Conservation (phyloP, 2,329 filamentous ascomycete genomes). For the Fusarium mangiferae region DNA sequence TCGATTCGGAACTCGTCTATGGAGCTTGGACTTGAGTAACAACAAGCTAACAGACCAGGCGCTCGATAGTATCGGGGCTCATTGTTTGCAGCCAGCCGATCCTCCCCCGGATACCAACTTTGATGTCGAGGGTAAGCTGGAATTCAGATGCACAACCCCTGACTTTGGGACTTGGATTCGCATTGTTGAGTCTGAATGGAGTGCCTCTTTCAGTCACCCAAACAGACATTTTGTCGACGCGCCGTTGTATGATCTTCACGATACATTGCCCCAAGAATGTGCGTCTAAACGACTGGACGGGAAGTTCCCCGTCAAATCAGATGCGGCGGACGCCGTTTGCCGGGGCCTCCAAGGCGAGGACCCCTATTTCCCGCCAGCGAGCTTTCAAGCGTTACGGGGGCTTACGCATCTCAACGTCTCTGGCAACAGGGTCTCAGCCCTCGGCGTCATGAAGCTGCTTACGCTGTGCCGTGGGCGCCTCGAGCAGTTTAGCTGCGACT, state of each 20-base stretch:
- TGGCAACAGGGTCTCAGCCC: constrained; percentile 58
- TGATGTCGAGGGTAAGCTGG: constrained; percentile 59
- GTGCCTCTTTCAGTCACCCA: constrained; percentile 56
- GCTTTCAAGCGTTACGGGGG: constrained; percentile 38
- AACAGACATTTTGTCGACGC: constrained; percentile 61
- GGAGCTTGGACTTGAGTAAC: constrained; percentile 65
- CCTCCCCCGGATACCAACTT: constrained; percentile 54
- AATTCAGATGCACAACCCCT: constrained; percentile 43
- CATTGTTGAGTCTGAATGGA: constrained; percentile 60
- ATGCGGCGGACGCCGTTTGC: constrained; percentile 44
- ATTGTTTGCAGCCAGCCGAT: constrained; percentile 47
- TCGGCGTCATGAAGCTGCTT: constrained; percentile 57
- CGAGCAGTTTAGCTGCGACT: constrained; percentile 64
- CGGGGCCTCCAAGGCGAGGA: constrained; percentile 42
- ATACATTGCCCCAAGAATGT: constrained; percentile 28
- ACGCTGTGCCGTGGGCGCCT: constrained; percentile 57
- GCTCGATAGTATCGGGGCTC: constrained; percentile 46
- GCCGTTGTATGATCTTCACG: constrained; percentile 49
- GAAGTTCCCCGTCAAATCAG: constrained; percentile 31
- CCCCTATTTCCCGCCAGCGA: constrained; percentile 24
- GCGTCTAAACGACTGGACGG: constrained; percentile 49
- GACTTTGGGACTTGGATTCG: constrained; percentile 56
- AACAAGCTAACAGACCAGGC: constrained; percentile 63
- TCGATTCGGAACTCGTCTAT: constrained; percentile 56
- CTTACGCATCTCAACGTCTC: constrained; percentile 67